A percentile compares a stretch with the other conserved stretches of the same genome.
These are phyloP conservation scores for Scheffersomyces spartinae DNA, from an alignment of 805 yeast species.

Conservation along the genomic window DNA sequence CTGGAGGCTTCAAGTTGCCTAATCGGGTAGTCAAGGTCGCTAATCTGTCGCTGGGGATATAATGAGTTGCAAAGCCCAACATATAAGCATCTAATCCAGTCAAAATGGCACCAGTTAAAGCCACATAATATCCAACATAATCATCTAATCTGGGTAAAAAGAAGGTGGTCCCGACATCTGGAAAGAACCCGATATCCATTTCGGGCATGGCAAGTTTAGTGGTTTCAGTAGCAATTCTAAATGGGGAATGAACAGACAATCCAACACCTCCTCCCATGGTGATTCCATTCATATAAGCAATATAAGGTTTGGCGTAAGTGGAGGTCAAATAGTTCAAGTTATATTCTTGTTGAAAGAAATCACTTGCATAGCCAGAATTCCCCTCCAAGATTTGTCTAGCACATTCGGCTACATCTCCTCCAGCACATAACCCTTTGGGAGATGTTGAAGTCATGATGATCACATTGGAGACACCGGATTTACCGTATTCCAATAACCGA, in stretches of 20 bases:
- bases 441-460: slow-evolving; percentile 55
- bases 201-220: slow-evolving; percentile 97
- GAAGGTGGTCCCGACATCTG: slow-evolving; percentile 91
- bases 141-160: slow-evolving; percentile 77
- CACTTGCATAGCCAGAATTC: slow-evolving; percentile 36
- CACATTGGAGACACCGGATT: slow-evolving; percentile 51
- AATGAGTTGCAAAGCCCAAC: slow-evolving; percentile 87
- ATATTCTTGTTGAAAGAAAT: slow-evolving; percentile 73
- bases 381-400: slow-evolving; percentile 47
- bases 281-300: slow-evolving; percentile 82
- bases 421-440: slow-evolving; percentile 82
- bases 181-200: slow-evolving; percentile 90
- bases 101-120: slow-evolving; percentile 74
- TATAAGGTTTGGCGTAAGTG: slow-evolving; percentile 76
- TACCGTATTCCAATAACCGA: slow-evolving; percentile 65
- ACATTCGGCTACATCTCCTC: slow-evolving; percentile 86
- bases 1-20: slow-evolving; percentile 42
- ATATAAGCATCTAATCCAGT: slow-evolving; percentile 72
- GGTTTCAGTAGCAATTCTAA: slow-evolving; percentile 85
- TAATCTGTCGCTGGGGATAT: slow-evolving; percentile 56
- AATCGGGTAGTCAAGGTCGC: slow-evolving; percentile 54
- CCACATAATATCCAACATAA: slow-evolving; percentile 73
- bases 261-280: slow-evolving; percentile 99
- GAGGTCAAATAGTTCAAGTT: slow-evolving; percentile 68
- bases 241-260: slow-evolving; percentile 78